Percentiles rank a stretch among this genome's conserved stretches.
These are phyloP conservation scores for Phytophthora pseudosyringae DNA, from an alignment of 352 stramenopile genomes.

Conservation along the genomic window DNA sequence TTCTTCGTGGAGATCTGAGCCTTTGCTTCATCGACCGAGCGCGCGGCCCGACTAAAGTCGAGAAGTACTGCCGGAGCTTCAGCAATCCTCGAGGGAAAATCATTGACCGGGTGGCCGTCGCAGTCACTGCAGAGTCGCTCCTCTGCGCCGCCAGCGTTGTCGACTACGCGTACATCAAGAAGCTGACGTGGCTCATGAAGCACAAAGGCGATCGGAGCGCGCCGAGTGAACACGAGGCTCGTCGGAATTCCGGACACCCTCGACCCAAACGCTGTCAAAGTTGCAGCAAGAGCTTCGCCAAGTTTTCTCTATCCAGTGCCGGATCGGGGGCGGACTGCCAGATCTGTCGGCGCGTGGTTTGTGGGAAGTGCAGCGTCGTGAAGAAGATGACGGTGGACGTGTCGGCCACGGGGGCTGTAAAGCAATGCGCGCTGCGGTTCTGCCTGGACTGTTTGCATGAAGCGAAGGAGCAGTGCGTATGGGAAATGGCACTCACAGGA, in stretches of 20 bases:
- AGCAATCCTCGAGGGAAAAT: conserved; percentile 6
- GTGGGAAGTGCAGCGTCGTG: conserved; percentile 53
- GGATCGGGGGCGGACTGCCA: conserved; percentile 41
- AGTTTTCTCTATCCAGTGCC: conserved; percentile 18
- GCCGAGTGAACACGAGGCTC: conserved; percentile 1
- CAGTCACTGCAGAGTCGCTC: not conserved
- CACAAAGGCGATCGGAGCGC: not conserved
- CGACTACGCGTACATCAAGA: conserved; percentile 6
- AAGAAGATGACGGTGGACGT: conserved; percentile 67
- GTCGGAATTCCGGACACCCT: not conserved
- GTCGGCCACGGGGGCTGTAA: conserved; percentile 30
- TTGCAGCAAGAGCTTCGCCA: conserved; percentile 25
- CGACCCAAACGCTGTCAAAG: conserved; percentile 36
- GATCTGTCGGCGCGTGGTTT: conserved; percentile 53
- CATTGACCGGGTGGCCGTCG: not conserved
- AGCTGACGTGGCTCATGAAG: conserved; percentile 5
- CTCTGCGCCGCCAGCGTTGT: conserved; percentile 1
- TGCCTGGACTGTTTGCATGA: conserved; percentile 58
- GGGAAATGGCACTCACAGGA: conserved; percentile 43
- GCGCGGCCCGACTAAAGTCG: not conserved
- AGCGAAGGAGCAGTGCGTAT: conserved; percentile 47
- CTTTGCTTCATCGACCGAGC: conserved; percentile 6
- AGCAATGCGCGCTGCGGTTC: conserved; percentile 49
- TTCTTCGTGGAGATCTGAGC: conserved; percentile 4
- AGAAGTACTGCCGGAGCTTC: conserved; percentile 4